Evolutionary conservation across 2,329 filamentous ascomycete species (phyloP).

Genomic region (Aspergillus sp.): DNA sequence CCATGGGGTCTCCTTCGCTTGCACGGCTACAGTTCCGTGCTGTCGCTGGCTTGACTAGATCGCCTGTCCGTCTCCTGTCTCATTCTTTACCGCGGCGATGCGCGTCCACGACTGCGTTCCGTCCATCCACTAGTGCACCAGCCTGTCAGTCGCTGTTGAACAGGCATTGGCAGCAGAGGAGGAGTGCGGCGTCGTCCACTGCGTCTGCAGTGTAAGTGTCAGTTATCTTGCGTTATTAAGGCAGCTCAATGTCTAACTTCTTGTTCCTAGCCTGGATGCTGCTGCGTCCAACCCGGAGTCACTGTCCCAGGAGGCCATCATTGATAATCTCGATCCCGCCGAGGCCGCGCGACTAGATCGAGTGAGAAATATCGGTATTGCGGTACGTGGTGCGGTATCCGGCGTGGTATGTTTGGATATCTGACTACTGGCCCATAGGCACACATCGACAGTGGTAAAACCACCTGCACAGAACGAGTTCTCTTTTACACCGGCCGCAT

Average conservation of each 20-base stretch:
- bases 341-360: conserved; percentile 69
- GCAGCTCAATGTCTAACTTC: conserved; percentile 6
- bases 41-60: conserved; percentile 27
- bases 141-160: conserved; percentile 29
- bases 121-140: conserved; percentile 22
- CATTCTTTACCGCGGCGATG: conserved; percentile 32
- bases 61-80: conserved; percentile 23
- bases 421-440: conserved; percentile 46
- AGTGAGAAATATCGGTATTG: conserved; percentile 96
- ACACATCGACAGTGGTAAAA: conserved; percentile 98
- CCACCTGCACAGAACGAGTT: conserved; percentile 89
- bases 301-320: conserved; percentile 56
- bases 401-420: too few relatives aligned
- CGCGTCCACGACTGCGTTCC: conserved; percentile 28
- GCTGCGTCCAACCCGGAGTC: conserved; percentile 48
- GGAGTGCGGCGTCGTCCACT: conserved; percentile 34
- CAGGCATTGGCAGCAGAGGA: conserved; percentile 34
- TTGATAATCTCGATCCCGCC: conserved; percentile 68
- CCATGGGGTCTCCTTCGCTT: conserved; percentile 34
- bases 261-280: conserved; percentile 42
- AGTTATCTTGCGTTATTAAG: conserved; percentile 1
- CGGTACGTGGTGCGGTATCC: conserved; percentile 61
- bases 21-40: conserved; percentile 32
- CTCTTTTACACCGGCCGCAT: conserved; percentile 97
- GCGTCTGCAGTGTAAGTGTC: conserved; percentile 36